Base-by-base conservation (phyloP, 371 early-diverging fungal genomes). In the Mortierella sp. region DNA sequence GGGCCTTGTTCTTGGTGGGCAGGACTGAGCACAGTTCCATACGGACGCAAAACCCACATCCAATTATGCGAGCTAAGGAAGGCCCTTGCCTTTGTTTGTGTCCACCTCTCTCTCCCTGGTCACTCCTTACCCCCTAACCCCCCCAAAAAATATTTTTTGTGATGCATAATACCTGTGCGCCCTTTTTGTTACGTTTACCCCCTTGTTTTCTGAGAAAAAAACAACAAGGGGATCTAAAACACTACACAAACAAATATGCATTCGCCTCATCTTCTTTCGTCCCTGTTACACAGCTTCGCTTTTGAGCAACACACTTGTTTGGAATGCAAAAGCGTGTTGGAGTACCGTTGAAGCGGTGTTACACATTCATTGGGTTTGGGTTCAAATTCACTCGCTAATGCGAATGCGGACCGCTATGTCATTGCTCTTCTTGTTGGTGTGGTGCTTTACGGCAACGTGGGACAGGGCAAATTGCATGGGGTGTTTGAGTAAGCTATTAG, bases 91-190 rank as follows among this genome's bases (percentile, higher is more conserved):
- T 70, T 38, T 70, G 43, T n/a, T 71, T 71, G n/a, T 32, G 44
- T 70, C 44, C 70, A 11, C 27, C 14, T 48, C 48, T 14, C 44
- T 70, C 71, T 71, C 29, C 18, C 48, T 29, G n/a, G 7, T 48
- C 14, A 43, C 71, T 48, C 46, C 44, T 71, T 48, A 1, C 71
- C 48, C 46, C 71, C 32, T 32, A 68, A 21, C 38, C 32, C 68
- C 65, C 18, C 41, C 3, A 16, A 63, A 63, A 35, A 35, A 24
- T 21, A 7, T 71, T 71, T 24, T 68, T 24, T 18, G 41, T 68
- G 68, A 68, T 68, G 68, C 68, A 68, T 68, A 41, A 68, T 68
- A 68, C 68, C 41, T 24, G 68, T 68, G 68, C 68, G 21, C 41
- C 24, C 68, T 38, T 65, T 63, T 41, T 68, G 65, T 65, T 65